These are phyloP conservation scores for Dendrobium chrysotoxum DNA, from an alignment of 106 monocot genomes.

Conservation along the genomic window DNA sequence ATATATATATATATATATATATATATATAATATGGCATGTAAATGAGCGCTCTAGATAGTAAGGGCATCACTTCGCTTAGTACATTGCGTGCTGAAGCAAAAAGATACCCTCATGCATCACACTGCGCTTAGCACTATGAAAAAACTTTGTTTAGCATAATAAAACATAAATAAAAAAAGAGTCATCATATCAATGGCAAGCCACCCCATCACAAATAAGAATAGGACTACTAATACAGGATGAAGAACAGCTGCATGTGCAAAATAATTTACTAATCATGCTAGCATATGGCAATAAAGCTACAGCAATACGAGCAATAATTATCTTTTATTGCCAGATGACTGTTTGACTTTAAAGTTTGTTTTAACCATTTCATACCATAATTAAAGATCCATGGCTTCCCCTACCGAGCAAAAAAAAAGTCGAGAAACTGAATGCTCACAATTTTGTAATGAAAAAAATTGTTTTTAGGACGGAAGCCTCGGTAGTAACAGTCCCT, in stretches of 20 bases:
- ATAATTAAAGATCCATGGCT: background rate
- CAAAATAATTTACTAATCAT: background rate
- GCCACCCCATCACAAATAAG: background rate
- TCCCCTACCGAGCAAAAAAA: background rate
- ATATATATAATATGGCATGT: no score
- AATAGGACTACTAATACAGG: background rate
- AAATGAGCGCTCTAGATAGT: no score
- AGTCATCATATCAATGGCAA: background rate
- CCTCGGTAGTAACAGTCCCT: conserved; percentile 62
- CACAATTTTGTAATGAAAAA: conserved; percentile 47
- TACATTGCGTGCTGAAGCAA: no score
- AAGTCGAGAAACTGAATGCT: background rate
- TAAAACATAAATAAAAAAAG: no score
- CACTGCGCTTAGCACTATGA: no score
- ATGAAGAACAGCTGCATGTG: background rate
- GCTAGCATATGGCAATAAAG: background rate
- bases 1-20: no score
- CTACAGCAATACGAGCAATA: background rate
- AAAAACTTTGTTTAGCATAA: no score
- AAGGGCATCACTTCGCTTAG: background rate
- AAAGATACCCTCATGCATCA: no score
- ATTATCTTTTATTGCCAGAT: background rate
- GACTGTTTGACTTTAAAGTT: background rate
- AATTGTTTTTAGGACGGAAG: conserved; percentile 50
- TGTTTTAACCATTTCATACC: background rate